These are phyloP conservation scores for Diplosphaera chodatii DNA, from an alignment of 139 green algal species.

Conservation along the genomic window DNA sequence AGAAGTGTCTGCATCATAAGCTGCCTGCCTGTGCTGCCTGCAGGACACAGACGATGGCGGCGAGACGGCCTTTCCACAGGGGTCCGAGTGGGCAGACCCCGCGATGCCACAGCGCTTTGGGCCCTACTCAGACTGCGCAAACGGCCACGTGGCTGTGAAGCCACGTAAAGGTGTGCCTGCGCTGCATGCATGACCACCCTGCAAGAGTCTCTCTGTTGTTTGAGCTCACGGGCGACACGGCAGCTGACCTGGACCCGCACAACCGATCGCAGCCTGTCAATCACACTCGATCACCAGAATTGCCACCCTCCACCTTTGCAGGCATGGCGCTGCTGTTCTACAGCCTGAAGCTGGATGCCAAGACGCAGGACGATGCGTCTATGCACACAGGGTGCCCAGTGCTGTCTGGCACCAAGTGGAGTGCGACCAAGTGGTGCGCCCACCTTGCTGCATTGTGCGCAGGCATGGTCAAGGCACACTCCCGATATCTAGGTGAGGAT, in stretches of 20 bases:
- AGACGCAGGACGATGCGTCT: slow-evolving; percentile 6
- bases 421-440: slow-evolving; percentile 23
- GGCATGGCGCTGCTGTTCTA: slow-evolving; percentile 31
- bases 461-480: not conserved
- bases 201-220: too few species aligned
- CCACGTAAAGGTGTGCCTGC: slow-evolving; percentile 28
- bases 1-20: too few species aligned
- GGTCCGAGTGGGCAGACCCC: slow-evolving; percentile 30
- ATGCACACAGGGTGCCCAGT: slow-evolving; percentile 32
- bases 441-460: too few species aligned
- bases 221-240: too few species aligned
- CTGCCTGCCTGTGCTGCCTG: not conserved
- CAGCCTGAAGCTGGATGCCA: slow-evolving; percentile 12
- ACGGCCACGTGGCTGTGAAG: slow-evolving; percentile 48
- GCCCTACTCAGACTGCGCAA: slow-evolving; percentile 47
- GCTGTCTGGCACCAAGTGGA: slow-evolving; percentile 28
- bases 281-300: too few species aligned
- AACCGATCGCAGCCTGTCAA: too few species aligned
- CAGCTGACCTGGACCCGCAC: too few species aligned
- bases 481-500: too few species aligned
- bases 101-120: slow-evolving; percentile 22
- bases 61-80: slow-evolving; percentile 50
- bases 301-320: not conserved
- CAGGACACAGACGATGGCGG: slow-evolving; percentile 36
- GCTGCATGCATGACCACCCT: too few species aligned